Evolutionary conservation across 2,329 filamentous ascomycete species (phyloP), one percentile per base, ranked within the genome.

Genomic region (Aspergillus novofumigatus): DNA sequence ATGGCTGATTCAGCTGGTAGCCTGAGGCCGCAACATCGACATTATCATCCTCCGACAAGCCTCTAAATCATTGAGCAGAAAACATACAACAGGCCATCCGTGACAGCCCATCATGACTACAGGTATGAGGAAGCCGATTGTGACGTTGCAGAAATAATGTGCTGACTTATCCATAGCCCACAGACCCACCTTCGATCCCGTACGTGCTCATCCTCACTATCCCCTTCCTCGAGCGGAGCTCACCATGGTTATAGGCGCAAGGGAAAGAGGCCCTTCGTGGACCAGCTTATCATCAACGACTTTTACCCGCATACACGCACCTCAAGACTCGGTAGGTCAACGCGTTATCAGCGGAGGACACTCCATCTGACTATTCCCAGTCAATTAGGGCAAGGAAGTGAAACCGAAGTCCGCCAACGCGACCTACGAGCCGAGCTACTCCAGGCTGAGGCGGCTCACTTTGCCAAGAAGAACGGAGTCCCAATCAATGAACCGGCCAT

Each of bases 261-360:
- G 94, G 94, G 73, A 97, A 97, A 81, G 94, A 99, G 77, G 91
- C 92, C 68, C 88, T 92, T 59, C 89, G 92, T 69, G 94, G 94
- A 50, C 90, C 91, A 51, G 93, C 92, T 67, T 97, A 97, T 80
- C 94, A 99, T 73, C 93, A 97, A 77, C 89, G 94, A 67, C 88
- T 97, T 17, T 87, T 97, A 14, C 93, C 94, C 35, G 94, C 94
- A 32, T 89, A 99, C 75, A 97, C 91, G 11, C 87, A 91, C 62
- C 87, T 99, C 71, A 99, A 99, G 78, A 89, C 88, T 72, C 86
- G 91, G 80, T 87, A 83, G 49, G 80, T 56, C 10, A 17, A 28
- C 11, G 8, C 32, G 3, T 26, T 17, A 2, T 29, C 6, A 42
- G 32, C 44, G 41, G 11, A 7, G 21, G 25, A 14, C 25, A 25